Evolutionary conservation across 2,329 filamentous ascomycete species (phyloP).

Genomic region (Fusarium ambrosium): DNA sequence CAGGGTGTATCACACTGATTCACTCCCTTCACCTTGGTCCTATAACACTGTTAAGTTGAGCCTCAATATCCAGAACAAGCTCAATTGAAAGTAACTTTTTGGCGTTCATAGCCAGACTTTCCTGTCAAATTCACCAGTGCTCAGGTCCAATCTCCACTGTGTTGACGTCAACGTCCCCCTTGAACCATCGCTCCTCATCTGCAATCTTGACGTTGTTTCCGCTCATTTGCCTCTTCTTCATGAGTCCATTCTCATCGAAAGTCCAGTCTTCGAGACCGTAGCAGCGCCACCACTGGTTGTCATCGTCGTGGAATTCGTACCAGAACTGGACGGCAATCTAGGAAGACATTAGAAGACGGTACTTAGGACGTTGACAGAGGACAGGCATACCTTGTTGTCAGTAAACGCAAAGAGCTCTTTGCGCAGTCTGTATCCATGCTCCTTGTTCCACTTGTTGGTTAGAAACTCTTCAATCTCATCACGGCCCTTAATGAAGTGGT

Average conservation of each 20-base stretch:
- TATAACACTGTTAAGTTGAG: background rate
- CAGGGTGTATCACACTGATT: background rate
- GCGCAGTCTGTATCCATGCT: conserved; percentile 78
- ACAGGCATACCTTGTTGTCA: conserved; percentile 67
- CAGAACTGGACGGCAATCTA: conserved; percentile 90
- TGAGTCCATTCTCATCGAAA: conserved; percentile 76
- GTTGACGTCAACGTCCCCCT: conserved; percentile 77
- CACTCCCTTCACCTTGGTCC: background rate
- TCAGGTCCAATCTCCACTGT: conserved; percentile 67
- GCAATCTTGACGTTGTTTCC: conserved; percentile 77
- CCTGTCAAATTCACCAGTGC: conserved; percentile 16
- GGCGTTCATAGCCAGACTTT: background rate
- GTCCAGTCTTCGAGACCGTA: conserved; percentile 89
- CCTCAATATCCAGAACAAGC: background rate
- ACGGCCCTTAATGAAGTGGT: conserved; percentile 76
- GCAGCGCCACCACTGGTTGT: conserved; percentile 86
- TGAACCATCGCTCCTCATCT: conserved; percentile 77
- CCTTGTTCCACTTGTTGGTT: conserved; percentile 79
- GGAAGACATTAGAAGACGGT: background rate
- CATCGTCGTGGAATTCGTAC: conserved; percentile 82
- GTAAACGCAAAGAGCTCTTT: conserved; percentile 88
- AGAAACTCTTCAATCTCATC: conserved; percentile 77
- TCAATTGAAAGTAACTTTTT: background rate
- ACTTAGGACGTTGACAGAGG: background rate
- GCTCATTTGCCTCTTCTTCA: conserved; percentile 83